Base-by-base conservation (phyloP, 805 yeast genomes). In the Komagataella ulmi region DNA sequence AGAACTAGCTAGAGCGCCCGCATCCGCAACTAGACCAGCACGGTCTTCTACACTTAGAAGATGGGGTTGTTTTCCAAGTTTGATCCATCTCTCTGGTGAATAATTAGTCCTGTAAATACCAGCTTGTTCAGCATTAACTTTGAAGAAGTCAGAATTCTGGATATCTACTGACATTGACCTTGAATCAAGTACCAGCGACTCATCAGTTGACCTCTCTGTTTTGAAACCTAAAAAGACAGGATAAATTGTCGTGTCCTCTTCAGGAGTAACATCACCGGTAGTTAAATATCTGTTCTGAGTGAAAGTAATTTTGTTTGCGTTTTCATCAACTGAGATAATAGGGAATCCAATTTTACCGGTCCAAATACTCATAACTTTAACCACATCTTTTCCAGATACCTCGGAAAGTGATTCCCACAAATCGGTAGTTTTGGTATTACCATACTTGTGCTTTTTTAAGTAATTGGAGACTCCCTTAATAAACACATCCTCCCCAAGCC, bases 11-110 rank as follows among this genome's bases (percentile, higher is more conserved):
- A 85, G 72, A 7, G 88, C 77, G 50, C 76, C 79, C 17, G 86
- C 86, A 67, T 86, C 95, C n/a, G 90, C 85, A 49, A 85, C 84
- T 58, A 84, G 73, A 46, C 90, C 91, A 52, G 83, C 80, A 66
- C 88, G 79, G 66, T 86, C 95, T 63, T 83, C 86, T 50, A 82
- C 84, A 8, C 88, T 74, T 58, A 86, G 73, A 58, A 75, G 68
- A 45, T 80, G 80, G 8, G 72, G 72, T 8, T 77, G 79, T 54
- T 75, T 62, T 51, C 88, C 88, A 58, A 85, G 73, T 63, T 81
- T 80, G 49, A 71, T 67, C 81, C 89, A 81, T 64, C 90, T 80
- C 49, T 76, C 81, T 46, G 80, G 74, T 14, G 83, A 67, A 65
- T 86, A 86, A 47, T 81, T 79, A 46, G 89, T 83, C 58, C 90